Base-by-base conservation (phyloP, 768 basidiomycete species). In the Xanthoconium purpureum region DNA sequence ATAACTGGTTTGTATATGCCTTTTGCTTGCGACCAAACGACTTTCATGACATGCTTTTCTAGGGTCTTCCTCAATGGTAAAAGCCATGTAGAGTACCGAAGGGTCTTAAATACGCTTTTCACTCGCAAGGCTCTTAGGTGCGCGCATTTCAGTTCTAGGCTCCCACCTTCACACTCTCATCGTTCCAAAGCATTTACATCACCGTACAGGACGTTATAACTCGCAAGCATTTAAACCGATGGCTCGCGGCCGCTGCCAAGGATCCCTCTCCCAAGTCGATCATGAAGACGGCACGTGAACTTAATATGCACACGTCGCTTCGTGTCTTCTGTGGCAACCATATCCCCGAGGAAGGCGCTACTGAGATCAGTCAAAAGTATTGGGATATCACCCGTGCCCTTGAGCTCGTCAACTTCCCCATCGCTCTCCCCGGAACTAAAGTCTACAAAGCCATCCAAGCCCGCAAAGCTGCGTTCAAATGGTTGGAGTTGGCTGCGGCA, bases 11-110 rank as follows among this genome's bases (percentile, higher is more conserved):
- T 20, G 70, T 57, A 17, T 75, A 66, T 36, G n/a, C 8, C 24
- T 24, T 48, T 29, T 6, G 0, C 18, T 39, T 17, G 17, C 18
- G 17, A 5, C 17, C 24, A 11, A 30, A 44, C 18, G 12, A 6
- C 40, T 47, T 30, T 20, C 12, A 36, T 39, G 28, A 39, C 36
- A 56, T 18, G 13, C 39, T n/a, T 44, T 39, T 17, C 11, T 57
- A 94, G 92, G 94, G 96, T 99, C n/a, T 99, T 99, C 78, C 78
- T 98, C 40, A 96, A 84, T 51, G 96, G 96, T 24, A 98, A 94
- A 74, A 81, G 76, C 5, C 96, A 99, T 68, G 87, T 94, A 54
- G 92, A 96, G 24, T 99, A 97, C 72, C 90, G 97, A 57, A 89
- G 89, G 59, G 87, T 89, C 42, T 75, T 99, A 46, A 98, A 98